phyloP scores from a whole-genome alignment of 2,329 filamentous ascomycete species.

The Dryadomyces sulphureus region DNA sequence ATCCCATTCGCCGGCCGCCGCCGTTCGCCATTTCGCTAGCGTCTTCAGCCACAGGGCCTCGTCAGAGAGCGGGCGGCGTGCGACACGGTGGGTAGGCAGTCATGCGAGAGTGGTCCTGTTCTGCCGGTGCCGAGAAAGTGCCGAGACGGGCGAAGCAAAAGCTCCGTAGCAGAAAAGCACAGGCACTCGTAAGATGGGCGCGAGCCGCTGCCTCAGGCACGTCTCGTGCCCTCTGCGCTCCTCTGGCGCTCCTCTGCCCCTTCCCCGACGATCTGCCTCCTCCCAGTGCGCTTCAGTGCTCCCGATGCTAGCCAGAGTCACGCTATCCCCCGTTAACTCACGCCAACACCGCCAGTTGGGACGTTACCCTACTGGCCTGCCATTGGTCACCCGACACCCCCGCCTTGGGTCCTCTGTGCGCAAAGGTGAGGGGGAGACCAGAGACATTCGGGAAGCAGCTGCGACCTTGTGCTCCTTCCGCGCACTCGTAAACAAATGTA shows the following conservation, averaged over 20 bases:
- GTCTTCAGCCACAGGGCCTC: too few species aligned
- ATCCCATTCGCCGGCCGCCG: not conserved
- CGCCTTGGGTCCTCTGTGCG: not conserved
- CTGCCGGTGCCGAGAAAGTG: too few species aligned
- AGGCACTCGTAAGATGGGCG: too few species aligned
- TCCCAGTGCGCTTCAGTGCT: not conserved
- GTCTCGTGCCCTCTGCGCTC: not conserved
- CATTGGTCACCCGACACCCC: not conserved
- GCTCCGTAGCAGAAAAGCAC: too few species aligned
- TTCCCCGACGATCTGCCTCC: not conserved
- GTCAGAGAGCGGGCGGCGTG: too few species aligned
- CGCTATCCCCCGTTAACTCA: slow-evolving; percentile 4
- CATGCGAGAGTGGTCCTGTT: not conserved
- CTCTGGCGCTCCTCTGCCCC: too few species aligned
- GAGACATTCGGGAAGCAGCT: too few species aligned
- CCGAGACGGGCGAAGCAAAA: too few species aligned
- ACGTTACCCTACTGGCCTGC: not conserved
- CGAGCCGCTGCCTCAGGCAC: too few species aligned
- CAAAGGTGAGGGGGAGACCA: too few species aligned
- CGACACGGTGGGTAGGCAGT: not conserved
- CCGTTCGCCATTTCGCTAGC: not conserved
- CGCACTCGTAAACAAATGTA: too few species aligned
- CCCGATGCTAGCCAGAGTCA: not conserved
- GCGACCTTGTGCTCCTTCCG: too few species aligned
- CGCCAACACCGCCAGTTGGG: not conserved